A percentile compares a stretch with the other conserved stretches of the same genome.
These are phyloP conservation scores for Phytophthora pisi DNA, from an alignment of 352 stramenopile species.

Conservation along the genomic window DNA sequence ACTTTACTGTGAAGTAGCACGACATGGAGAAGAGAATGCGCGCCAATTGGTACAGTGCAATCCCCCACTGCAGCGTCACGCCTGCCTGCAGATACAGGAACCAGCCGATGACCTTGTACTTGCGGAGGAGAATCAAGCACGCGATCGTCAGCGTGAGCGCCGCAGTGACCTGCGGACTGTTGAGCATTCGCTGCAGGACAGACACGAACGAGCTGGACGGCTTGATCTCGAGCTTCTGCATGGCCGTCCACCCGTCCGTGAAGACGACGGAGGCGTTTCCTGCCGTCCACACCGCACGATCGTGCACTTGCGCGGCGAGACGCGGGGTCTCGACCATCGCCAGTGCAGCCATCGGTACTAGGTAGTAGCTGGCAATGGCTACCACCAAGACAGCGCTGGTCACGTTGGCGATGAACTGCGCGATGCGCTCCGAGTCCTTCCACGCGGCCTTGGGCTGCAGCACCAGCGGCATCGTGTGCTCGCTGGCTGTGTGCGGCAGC, in stretches of 20 bases:
- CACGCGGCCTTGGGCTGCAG: slow-evolving; percentile 43
- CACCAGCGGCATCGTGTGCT: slow-evolving; percentile 16
- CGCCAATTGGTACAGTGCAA: slow-evolving; percentile 69
- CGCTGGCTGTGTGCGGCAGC: slow-evolving; percentile 21
- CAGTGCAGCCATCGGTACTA: slow-evolving; percentile 38
- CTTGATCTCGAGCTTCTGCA: slow-evolving; percentile 32
- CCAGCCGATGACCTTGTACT: slow-evolving; percentile 73
- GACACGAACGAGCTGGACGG: slow-evolving; percentile 36
- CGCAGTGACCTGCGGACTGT: slow-evolving; percentile 46
- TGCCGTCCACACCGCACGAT: slow-evolving; percentile 24
- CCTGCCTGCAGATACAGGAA: slow-evolving; percentile 60
- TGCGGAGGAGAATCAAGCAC: slow-evolving; percentile 43
- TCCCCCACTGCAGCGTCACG: slow-evolving; percentile 67
- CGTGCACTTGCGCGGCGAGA: slow-evolving; percentile 33
- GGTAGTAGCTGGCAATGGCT: slow-evolving; percentile 50
- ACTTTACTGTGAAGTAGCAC: slow-evolving; percentile 61
- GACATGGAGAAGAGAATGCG: slow-evolving; percentile 66
- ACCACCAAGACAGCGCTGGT: slow-evolving; percentile 61
- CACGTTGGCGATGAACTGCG: slow-evolving; percentile 73
- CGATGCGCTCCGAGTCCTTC: slow-evolving; percentile 71
- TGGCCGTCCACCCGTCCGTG: slow-evolving; percentile 34
- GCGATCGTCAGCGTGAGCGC: slow-evolving; percentile 37
- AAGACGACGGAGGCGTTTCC: slow-evolving; percentile 34
- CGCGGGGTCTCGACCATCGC: slow-evolving; percentile 43
- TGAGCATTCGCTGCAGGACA: slow-evolving; percentile 32